Evolutionary conservation across 1,284 basidiomycete genomes (phyloP).

Genomic region (Garcileccinum viscosum): DNA sequence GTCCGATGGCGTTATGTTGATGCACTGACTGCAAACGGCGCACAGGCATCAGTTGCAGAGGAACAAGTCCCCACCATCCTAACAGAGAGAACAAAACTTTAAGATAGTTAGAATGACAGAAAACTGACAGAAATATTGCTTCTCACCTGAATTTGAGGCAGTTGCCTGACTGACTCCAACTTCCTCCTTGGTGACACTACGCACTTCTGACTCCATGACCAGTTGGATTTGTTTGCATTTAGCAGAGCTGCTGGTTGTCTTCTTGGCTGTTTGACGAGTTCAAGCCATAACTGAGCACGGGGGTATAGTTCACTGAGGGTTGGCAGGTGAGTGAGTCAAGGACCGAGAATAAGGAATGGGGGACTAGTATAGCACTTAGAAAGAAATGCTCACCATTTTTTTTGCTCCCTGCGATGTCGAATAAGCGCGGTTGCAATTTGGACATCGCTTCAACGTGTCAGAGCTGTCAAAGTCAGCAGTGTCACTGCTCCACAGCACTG

Average conservation of each 20-base stretch:
- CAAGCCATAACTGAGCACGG: not conserved
- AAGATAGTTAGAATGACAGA: not conserved
- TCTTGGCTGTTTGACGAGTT: not conserved
- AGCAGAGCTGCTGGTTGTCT: not conserved
- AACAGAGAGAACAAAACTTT: not conserved
- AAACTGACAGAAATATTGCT: not conserved
- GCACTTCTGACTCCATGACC: not conserved
- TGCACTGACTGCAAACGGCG: not conserved
- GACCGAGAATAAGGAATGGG: not conserved
- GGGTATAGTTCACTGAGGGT: not conserved
- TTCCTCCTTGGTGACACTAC: not conserved
- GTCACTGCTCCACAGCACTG: not conserved
- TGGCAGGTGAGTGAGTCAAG: not conserved
- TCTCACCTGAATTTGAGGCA: not conserved
- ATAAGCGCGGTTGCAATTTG: no score
- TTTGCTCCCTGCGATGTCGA: not conserved
- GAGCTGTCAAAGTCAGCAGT: not conserved
- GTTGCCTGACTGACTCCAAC: not conserved
- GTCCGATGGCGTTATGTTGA: not conserved
- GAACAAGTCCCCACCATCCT: not conserved
- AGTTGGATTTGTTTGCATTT: not conserved
- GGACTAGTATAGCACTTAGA: no score
- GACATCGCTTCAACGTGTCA: no score
- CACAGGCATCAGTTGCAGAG: not conserved
- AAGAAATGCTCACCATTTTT: not conserved